Evolutionary conservation across 2,329 filamentous ascomycete species (phyloP), one percentile per base, ranked within the genome.

Genomic region (Mycosphaerella arachidis): DNA sequence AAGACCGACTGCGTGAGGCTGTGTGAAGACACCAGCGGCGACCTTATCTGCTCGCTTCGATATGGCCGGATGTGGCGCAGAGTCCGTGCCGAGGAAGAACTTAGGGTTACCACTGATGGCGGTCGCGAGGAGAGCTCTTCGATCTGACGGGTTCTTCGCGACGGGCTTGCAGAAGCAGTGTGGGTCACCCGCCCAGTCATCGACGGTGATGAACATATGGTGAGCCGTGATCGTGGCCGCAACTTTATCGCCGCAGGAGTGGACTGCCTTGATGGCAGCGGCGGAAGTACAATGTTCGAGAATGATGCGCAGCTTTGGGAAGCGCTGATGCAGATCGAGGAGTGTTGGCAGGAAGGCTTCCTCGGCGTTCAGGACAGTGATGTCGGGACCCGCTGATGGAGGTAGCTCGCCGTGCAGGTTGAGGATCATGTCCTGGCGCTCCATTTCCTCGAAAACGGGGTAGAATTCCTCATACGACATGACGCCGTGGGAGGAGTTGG

Each of bases 401-500:
- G 86, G 87, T n/a, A 88, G 85, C 76, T 97, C 93, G 66, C 92
- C 93, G 73, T 97, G 92, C n/a, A 97, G 80, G 77, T 97, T 97
- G 46, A 95, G 82, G n/a, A 95, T 83, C 72, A 96, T 80, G 66
- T 87, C 86, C 66, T 92, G 85, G 61, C 86, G 78, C 72, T 96
- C 89, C 92, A 97, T 97, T 65, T 90, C 89, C n/a, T 82, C 84
- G 71, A 97, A 96, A 13, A 93, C 89, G 6, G 86, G 84, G 71
- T 89, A 89, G 76, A 91, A 93, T 33, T 81, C 77, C 61, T 86
- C 84, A 69, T 90, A 85, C 58, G 85, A 83, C 16, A 88, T 78
- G 27, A 92, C 89, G 12, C 90, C 90, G 29, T 83, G 84, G 37
- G 80, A 79, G 4, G 83, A 86, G 70, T 87, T 85, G 55, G 82